phyloP scores from a whole-genome alignment of 192 early-diverging fungal genomes.

The Allomyces javanicus region DNA sequence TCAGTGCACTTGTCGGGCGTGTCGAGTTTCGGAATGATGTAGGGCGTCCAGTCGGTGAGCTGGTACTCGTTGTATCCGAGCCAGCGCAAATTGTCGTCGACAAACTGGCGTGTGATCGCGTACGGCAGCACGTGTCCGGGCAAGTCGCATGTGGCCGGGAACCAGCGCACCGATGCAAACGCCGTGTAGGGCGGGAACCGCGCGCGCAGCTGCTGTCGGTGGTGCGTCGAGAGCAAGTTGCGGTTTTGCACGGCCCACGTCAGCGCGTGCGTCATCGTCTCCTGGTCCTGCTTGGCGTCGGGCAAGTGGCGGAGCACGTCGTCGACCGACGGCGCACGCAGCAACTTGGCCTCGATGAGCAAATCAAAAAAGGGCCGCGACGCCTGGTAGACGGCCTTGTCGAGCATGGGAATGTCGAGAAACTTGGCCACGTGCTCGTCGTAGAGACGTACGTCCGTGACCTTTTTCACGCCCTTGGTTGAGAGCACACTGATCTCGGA shows the following conservation, averaged over 20 bases:
- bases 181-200: too few relatives aligned
- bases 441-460: constrained; percentile 35
- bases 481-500: constrained; percentile 39
- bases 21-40: constrained; percentile 20
- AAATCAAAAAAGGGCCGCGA: constrained; percentile 35
- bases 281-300: constrained; percentile 6
- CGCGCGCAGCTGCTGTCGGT: too few relatives aligned
- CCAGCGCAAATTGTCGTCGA: not conserved
- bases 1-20: constrained; percentile 1
- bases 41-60: constrained; percentile 39
- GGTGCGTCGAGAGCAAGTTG: too few relatives aligned
- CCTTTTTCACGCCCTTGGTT: constrained; percentile 33
- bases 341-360: constrained; percentile 17
- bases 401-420: constrained; percentile 38
- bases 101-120: constrained; percentile 41
- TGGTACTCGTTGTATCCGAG: constrained; percentile 8
- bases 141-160: constrained; percentile 4
- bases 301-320: constrained; percentile 51
- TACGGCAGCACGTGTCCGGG: constrained; percentile 40
- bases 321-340: constrained; percentile 27
- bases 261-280: too few relatives aligned
- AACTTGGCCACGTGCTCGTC: constrained; percentile 34
- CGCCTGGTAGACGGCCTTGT: constrained; percentile 20
- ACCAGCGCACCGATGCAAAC: not conserved
- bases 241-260: too few relatives aligned